These are phyloP conservation scores for Cryptosporidium tyzzeri DNA, from an alignment of 169 alveolate species.

Conservation along the genomic window DNA sequence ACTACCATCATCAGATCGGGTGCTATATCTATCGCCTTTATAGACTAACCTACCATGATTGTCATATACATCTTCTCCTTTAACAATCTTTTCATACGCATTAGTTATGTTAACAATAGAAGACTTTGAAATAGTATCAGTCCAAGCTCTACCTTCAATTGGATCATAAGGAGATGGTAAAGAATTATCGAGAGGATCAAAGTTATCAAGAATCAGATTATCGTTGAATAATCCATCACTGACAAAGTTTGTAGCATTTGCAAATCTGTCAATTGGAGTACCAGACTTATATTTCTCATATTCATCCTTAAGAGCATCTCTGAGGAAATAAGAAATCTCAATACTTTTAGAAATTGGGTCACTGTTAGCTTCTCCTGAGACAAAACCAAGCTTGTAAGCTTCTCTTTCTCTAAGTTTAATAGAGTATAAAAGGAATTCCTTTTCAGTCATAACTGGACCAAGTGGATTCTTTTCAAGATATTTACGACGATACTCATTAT, in stretches of 20 bases:
- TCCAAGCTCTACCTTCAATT: constrained; percentile 45
- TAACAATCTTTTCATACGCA: not conserved
- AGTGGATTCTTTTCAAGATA: constrained; percentile 59
- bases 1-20: too few relatives aligned
- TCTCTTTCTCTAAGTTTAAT: constrained; percentile 25
- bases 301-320: constrained; percentile 19
- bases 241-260: constrained; percentile 20
- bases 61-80: constrained; percentile 3
- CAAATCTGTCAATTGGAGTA: not conserved
- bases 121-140: not conserved
- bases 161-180: constrained; percentile 60
- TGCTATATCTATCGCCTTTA: not conserved
- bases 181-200: not conserved
- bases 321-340: constrained; percentile 21
- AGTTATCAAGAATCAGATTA: constrained; percentile 5
- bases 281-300: constrained; percentile 23
- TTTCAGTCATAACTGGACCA: constrained; percentile 70
- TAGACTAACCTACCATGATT: not conserved
- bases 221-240: constrained; percentile 43
- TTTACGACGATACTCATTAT: constrained; percentile 14
- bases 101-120: not conserved
- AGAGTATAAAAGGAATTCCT: constrained; percentile 10
- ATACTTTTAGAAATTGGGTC: constrained; percentile 1
- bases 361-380: not conserved
- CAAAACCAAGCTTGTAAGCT: constrained; percentile 5